Percentiles rank a stretch among this genome's conserved stretches.
Evolutionary conservation across 2,329 filamentous ascomycete genomes (phyloP).

Genomic region (Trichophyton verrucosum): DNA sequence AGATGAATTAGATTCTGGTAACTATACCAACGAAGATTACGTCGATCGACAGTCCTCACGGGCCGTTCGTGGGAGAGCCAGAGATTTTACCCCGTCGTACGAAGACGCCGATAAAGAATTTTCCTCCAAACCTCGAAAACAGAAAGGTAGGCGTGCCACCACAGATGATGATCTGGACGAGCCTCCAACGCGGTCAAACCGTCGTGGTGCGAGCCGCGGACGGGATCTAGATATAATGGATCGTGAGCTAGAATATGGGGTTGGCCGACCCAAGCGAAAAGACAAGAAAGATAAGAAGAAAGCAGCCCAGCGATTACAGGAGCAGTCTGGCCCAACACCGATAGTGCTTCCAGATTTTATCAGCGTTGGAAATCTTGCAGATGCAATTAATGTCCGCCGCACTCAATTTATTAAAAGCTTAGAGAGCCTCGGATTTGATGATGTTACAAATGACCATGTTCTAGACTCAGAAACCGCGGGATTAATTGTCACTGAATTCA

Average conservation of each 20-base stretch:
- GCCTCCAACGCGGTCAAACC: neutral
- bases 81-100: neutral
- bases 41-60: neutral
- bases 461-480: constrained; percentile 84
- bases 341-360: constrained; percentile 86
- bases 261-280: constrained; percentile 23
- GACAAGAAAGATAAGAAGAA: constrained; percentile 26
- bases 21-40: neutral
- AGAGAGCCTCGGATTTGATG: constrained; percentile 78
- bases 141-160: neutral
- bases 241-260: constrained; percentile 5
- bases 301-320: constrained; percentile 29
- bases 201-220: neutral
- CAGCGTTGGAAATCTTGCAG: constrained; percentile 69
- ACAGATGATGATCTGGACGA: neutral
- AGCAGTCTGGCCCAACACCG: constrained; percentile 37
- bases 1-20: neutral
- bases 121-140: neutral
- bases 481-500: constrained; percentile 82
- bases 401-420: constrained; percentile 63
- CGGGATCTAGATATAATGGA: neutral
- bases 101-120: neutral
- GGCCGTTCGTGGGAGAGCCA: neutral
- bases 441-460: constrained; percentile 68
- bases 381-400: constrained; percentile 57